phyloP scores from a whole-genome alignment of 495 filamentous ascomycete genomes.

The Neurospora sp. region DNA sequence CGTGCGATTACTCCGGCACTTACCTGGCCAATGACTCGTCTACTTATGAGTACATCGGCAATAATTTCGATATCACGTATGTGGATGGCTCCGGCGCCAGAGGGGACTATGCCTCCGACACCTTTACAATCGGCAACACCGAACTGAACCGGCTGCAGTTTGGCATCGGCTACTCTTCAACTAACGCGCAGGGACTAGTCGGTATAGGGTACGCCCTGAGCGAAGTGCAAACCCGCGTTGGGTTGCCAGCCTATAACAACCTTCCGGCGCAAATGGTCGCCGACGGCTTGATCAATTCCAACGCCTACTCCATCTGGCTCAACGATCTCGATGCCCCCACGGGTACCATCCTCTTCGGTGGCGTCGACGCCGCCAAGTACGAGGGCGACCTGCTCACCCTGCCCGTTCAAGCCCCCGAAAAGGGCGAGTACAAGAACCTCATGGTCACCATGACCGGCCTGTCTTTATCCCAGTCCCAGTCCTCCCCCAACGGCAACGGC shows the following conservation, averaged over 20 bases:
- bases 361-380: constrained; percentile 77
- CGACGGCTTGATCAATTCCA: constrained; percentile 60
- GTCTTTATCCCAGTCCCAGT: constrained; percentile 11
- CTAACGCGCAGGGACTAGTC: constrained; percentile 67
- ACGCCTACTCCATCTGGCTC: constrained; percentile 83
- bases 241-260: constrained; percentile 59
- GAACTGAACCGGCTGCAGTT: constrained; percentile 65
- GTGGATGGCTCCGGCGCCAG: constrained; percentile 72
- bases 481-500: constrained; percentile 17
- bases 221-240: constrained; percentile 64
- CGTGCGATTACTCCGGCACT: constrained; percentile 52
- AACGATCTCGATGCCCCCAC: constrained; percentile 68
- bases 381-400: constrained; percentile 60
- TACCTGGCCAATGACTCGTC: constrained; percentile 68
- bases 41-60: constrained; percentile 67
- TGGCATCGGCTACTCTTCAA: constrained; percentile 71
- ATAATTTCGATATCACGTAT: constrained; percentile 85
- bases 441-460: constrained; percentile 64
- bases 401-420: constrained; percentile 52
- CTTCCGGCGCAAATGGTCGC: constrained; percentile 66
- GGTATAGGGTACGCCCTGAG: constrained; percentile 84
- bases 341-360: constrained; percentile 85
- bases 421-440: constrained; percentile 59
- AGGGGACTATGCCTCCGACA: constrained; percentile 82
- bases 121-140: constrained; percentile 51